Conservation (phyloP, 177 flowering plant genomes). For the Vitis hybrid region DNA sequence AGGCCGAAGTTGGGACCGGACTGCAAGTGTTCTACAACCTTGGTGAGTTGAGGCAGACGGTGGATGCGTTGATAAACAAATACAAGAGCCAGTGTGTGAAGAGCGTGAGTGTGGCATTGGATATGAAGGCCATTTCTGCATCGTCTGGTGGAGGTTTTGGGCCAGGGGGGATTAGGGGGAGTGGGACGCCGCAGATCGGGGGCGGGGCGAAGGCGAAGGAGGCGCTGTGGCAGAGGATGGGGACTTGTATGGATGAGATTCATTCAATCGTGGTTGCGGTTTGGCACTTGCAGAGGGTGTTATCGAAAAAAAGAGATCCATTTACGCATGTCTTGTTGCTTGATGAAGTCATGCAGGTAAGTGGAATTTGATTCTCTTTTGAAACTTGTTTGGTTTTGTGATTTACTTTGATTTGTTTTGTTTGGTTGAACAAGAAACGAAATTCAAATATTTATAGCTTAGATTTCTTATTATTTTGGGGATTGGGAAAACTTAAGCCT, state of each 20-base stretch:
- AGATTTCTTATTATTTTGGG: not conserved
- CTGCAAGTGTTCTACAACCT: slow-evolving; percentile 93
- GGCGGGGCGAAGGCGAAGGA: slow-evolving; percentile 84
- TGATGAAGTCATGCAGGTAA: slow-evolving; percentile 88
- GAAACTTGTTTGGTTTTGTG: not conserved
- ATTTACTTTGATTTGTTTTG: not conserved
- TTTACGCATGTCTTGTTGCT: slow-evolving; percentile 89
- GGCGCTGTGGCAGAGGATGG: slow-evolving; percentile 85
- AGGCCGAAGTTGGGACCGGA: slow-evolving; percentile 93
- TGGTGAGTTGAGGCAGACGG: slow-evolving; percentile 73
- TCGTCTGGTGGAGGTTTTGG: slow-evolving; percentile 53
- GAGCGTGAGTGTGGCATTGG: slow-evolving; percentile 69
- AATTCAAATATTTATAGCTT: not conserved
- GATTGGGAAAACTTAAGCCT: no score
- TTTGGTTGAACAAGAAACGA: not conserved
- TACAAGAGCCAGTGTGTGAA: slow-evolving; percentile 70
- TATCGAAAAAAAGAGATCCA: slow-evolving; percentile 96
- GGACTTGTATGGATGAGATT: slow-evolving; percentile 78
- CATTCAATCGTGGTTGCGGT: slow-evolving; percentile 81
- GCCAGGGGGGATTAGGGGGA: slow-evolving; percentile 88
- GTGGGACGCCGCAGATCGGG: slow-evolving; percentile 92
- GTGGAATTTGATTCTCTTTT: not conserved
- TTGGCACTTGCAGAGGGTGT: slow-evolving; percentile 98
- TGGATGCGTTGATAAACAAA: slow-evolving; percentile 71
- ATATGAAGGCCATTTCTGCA: slow-evolving; percentile 79